These are phyloP conservation scores for Colletotrichum sp. DNA, from an alignment of 2,329 filamentous ascomycete species.

Conservation along the genomic window DNA sequence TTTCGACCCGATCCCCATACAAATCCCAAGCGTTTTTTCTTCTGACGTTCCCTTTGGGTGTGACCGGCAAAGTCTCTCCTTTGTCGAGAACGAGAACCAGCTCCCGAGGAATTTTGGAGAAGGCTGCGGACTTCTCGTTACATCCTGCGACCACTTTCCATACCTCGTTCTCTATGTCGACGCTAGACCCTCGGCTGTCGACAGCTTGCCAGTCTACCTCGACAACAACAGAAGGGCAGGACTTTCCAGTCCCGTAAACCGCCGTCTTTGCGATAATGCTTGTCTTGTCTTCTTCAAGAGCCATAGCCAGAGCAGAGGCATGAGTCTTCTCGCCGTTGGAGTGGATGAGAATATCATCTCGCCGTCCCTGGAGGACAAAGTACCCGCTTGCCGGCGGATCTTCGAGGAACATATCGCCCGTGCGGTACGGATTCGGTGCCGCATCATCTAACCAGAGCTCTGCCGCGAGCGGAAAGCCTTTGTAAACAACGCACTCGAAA, in stretches of 20 bases:
- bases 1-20: neutral
- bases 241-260: neutral
- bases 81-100: neutral
- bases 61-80: neutral
- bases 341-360: slow-evolving; percentile 1
- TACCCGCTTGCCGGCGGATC: neutral
- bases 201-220: neutral
- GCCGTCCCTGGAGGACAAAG: slow-evolving; percentile 4
- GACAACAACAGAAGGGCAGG: slow-evolving; percentile 1
- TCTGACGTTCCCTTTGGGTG: slow-evolving; percentile 9
- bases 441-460: slow-evolving; percentile 3
- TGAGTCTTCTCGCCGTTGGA: slow-evolving; percentile 7
- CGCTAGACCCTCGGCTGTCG: neutral
- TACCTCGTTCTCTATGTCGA: neutral
- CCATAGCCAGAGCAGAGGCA: neutral
- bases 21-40: neutral
- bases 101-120: neutral
- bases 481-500: slow-evolving; percentile 5
- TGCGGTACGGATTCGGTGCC: slow-evolving; percentile 1
- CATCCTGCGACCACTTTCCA: neutral
- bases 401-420: neutral
- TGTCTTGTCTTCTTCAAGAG: neutral
- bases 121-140: neutral
- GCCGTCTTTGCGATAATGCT: neutral
- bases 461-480: neutral